These are phyloP conservation scores for Prunus campanulata DNA, from an alignment of 306 rosid species.

Conservation along the genomic window DNA sequence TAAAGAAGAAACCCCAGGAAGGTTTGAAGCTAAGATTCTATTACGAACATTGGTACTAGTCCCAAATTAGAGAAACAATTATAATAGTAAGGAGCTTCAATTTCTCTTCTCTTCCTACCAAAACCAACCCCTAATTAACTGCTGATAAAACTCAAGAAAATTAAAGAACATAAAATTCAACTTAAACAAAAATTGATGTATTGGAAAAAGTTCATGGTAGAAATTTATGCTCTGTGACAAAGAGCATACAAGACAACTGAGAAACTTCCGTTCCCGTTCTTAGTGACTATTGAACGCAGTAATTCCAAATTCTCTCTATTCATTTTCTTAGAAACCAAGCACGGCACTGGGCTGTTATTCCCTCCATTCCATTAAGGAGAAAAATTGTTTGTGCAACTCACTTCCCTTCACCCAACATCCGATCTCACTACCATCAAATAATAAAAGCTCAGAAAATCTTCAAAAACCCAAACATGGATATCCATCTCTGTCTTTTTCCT, in stretches of 20 bases:
- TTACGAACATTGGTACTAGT: not conserved
- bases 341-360: not conserved
- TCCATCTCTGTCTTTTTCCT: too few relatives aligned
- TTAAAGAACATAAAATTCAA: not conserved
- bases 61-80: not conserved
- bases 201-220: not conserved
- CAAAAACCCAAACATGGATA: not conserved
- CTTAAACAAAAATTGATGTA: not conserved
- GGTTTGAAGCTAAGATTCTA: not conserved
- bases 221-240: not conserved
- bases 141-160: not conserved
- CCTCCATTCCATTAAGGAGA: not conserved
- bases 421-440: not conserved
- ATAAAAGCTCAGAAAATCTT: not conserved
- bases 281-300: not conserved
- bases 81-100: not conserved
- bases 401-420: not conserved
- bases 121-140: not conserved
- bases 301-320: not conserved
- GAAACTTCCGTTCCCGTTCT: not conserved
- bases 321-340: not conserved
- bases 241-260: not conserved
- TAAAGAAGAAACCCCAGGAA: constrained; percentile 5
- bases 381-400: not conserved
- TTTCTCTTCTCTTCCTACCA: not conserved